Percentiles rank a stretch among this genome's conserved stretches.
These are phyloP conservation scores for Stellera chamaejasme DNA, from an alignment of 345 rosid genomes.

Conservation along the genomic window DNA sequence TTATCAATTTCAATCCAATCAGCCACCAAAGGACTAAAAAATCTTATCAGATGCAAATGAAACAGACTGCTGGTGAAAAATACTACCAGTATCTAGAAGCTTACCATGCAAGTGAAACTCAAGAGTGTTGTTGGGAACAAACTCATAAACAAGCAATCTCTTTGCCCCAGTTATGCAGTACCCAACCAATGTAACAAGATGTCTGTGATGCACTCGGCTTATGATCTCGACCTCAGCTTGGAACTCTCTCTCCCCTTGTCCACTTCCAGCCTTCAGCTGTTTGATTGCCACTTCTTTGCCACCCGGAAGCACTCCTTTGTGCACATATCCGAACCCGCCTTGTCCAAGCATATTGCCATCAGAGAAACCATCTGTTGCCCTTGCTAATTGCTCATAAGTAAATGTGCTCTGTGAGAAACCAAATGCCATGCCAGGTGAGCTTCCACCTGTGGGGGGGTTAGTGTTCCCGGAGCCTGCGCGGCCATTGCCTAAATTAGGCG, in stretches of 20 bases:
- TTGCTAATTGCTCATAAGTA: constrained; percentile 27
- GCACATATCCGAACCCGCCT: constrained; percentile 45
- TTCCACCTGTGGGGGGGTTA: constrained; percentile 9
- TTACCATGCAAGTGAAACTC: constrained; percentile 42
- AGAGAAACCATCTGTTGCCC: constrained; percentile 36
- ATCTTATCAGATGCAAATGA: constrained; percentile 1
- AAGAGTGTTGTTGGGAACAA: constrained; percentile 38
- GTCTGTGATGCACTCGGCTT: constrained; percentile 40
- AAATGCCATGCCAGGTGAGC: constrained; percentile 37
- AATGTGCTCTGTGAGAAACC: constrained; percentile 49
- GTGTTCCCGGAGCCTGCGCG: constrained; percentile 9
- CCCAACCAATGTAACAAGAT: constrained; percentile 42
- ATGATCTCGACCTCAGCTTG: constrained; percentile 24
- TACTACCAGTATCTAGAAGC: constrained; percentile 1
- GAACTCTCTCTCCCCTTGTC: constrained; percentile 36
- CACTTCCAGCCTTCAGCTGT: constrained; percentile 37
- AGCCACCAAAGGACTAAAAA: background rate
- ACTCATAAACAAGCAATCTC: constrained; percentile 46
- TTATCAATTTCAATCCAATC: background rate
- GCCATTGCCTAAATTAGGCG: constrained; percentile 9
- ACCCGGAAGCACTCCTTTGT: constrained; percentile 33
- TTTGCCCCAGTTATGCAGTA: constrained; percentile 35
- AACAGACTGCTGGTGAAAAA: background rate
- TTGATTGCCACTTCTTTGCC: constrained; percentile 41
- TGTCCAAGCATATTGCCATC: constrained; percentile 37